Evolutionary conservation across 1,284 basidiomycete genomes (phyloP).

Genomic region (Tilletia setariae): DNA sequence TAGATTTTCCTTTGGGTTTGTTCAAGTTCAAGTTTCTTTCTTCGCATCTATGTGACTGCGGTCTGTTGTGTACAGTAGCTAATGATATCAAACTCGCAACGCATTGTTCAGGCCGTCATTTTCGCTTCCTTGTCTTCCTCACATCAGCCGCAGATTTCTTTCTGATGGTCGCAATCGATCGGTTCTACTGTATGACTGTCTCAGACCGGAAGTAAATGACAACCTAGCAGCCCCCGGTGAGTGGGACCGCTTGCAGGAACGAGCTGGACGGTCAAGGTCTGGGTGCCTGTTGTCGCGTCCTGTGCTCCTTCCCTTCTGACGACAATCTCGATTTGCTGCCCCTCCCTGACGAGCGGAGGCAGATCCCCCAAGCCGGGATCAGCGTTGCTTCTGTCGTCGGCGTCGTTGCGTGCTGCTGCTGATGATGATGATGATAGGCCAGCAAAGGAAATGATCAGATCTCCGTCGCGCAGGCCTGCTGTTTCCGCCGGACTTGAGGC

Average conservation of each 20-base stretch:
- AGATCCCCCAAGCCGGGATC: background rate
- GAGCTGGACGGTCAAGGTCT: background rate
- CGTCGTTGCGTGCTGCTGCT: no score
- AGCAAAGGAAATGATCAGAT: constrained; percentile 29
- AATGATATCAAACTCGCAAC: no score
- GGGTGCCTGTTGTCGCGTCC: background rate
- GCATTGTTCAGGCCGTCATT: no score
- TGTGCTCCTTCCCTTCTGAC: background rate
- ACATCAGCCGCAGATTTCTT: no score
- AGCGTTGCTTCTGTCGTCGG: background rate
- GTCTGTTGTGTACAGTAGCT: background rate
- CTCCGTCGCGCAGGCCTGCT: constrained; percentile 29
- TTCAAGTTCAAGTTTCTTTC: background rate
- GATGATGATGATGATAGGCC: constrained; percentile 20
- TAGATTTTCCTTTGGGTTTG: background rate
- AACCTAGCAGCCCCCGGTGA: background rate
- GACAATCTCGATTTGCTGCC: background rate
- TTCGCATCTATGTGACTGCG: background rate
- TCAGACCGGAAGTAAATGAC: constrained; percentile 8
- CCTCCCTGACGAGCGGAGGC: background rate
- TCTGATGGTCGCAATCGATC: no score
- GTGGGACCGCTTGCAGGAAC: background rate
- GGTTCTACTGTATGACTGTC: no score
- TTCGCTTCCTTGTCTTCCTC: no score
- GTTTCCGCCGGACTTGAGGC: constrained; percentile 29